Conservation (phyloP, 169 alveolate species). For the Babesia ovata region DNA sequence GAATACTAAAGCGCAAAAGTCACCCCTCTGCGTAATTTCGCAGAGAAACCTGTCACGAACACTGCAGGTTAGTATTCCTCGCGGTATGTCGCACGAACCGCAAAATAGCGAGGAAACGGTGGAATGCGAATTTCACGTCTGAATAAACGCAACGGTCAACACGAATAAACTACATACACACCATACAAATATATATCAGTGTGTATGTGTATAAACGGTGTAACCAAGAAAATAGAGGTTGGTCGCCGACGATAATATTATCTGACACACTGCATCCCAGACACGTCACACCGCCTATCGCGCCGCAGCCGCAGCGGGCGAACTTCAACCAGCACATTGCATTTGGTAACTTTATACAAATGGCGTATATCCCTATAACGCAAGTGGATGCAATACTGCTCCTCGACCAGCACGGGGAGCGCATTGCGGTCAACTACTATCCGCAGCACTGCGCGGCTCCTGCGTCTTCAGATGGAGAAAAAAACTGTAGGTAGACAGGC, state of each 20-base stretch:
- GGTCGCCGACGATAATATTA: not conserved
- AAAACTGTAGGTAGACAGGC: not conserved
- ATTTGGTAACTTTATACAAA: slow-evolving; percentile 1
- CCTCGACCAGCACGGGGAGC: slow-evolving; percentile 68
- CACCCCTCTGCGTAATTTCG: too few relatives aligned
- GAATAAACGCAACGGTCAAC: not conserved
- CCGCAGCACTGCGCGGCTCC: slow-evolving; percentile 33
- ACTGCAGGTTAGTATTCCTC: too few relatives aligned
- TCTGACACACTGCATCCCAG: not conserved
- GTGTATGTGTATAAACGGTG: too few relatives aligned
- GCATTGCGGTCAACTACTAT: slow-evolving; percentile 78
- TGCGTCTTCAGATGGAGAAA: not conserved
- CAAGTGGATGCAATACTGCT: slow-evolving; percentile 75
- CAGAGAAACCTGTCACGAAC: too few relatives aligned
- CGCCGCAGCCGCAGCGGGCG: not conserved
- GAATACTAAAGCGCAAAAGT: too few relatives aligned
- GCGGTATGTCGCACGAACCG: not conserved
- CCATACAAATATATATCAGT: not conserved
- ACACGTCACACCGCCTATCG: not conserved
- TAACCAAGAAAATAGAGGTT: too few relatives aligned
- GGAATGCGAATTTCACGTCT: too few relatives aligned
- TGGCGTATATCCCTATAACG: slow-evolving; percentile 69
- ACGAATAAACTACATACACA: not conserved
- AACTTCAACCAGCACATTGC: too few relatives aligned
- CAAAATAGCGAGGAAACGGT: too few relatives aligned